Evolutionary conservation across 306 rosid species (phyloP), one percentile per base, ranked within the genome.

Genomic region (Pterocarpus santalinus): DNA sequence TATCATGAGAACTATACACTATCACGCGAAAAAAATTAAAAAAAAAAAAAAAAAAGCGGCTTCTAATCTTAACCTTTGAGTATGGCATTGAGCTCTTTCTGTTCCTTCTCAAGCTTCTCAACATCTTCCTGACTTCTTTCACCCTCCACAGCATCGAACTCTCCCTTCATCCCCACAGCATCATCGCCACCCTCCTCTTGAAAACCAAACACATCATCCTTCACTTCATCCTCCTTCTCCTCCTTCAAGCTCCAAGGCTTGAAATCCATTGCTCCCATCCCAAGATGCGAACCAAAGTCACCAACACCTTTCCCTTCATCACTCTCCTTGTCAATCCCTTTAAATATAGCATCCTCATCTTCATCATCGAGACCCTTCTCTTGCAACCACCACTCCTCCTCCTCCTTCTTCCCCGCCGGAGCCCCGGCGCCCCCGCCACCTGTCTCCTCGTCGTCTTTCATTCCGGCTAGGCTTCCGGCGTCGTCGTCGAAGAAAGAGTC

Each of bases 161-260:
- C 90, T 52, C 75, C 75, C 65, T 39, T 67, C 39, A 28, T 58
- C 4, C 9, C 61, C 36, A 41, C 80, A 67, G 5, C 80, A 34
- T 52, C 82, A 55, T n/a, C 61, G 6, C 13, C 53, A 47, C 10
- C 47, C 47, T 30, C 87, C 34, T 66, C 97, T 30, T 80, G 72
- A 11, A 82, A 46, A n/a, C 78, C 49, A 57, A 94, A 94, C 70
- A 91, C 60, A 34, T 82, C 92, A 12, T 13, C 58, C 70, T 51
- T 51, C 57, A 51, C 57, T 51, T 51, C 7, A 11, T 73, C 83
- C 12, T 92, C 88, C 46, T 91, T 91, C 69, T 87, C 91, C 33
- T 16, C 89, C 83, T 79, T 84, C 81, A 93, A 76, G 82, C 80
- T 89, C 97, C 99, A 93, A 7, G 89, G 85, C 73, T 83, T 74